Base-by-base conservation (phyloP, 2,329 filamentous ascomycete species). In the Metarhizium guizhouense region DNA sequence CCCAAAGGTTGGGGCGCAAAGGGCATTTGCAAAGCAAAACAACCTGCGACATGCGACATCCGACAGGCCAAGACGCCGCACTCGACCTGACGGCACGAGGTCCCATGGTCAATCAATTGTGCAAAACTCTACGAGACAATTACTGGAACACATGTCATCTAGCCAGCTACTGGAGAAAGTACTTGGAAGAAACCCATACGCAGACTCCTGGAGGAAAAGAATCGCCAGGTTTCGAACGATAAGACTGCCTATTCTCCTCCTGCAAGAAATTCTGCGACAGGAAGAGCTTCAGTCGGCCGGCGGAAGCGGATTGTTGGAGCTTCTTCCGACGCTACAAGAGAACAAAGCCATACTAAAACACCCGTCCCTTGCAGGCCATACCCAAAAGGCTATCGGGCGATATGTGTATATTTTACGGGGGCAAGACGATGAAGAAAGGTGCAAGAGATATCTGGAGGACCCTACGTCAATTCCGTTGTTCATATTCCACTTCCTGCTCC, bases 261-360 rank as follows among this genome's bases (percentile, higher is more conserved):
- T 71, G 45, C 69, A 71, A 47, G 63, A 67, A 60, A 52, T 65
- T 25, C 58, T 71, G 45, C 64, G 65, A 55, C 59, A 59, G 45
- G 59, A 63, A 40, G 59, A 57, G 16, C 54, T 49, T 7, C 59
- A 58, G 16, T 55, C 63, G 13, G 53, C 51, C 1, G 55, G 48
- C 6, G 56, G 59, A 11, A 54, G 55, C 29, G 53, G 60, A 16
- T 52, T 70, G 13, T 54, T 63, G 2, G 47, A 60, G 10, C 47
- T 67, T 4, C 58, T 72, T 6, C 68, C 68, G 8, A 56, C 56
- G 5, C 47, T 61, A 5, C 16, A 53, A 13, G 55, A 65, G 54
- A 68, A 63, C 64, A 43, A 62, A 20, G 54, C 48, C 10, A 55
- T 65, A 13, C 59, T 68, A 53, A 32, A 38, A 7, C 43, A 60